Base-by-base conservation (phyloP, 495 filamentous ascomycete genomes). In the Eremomyces bilateralis region DNA sequence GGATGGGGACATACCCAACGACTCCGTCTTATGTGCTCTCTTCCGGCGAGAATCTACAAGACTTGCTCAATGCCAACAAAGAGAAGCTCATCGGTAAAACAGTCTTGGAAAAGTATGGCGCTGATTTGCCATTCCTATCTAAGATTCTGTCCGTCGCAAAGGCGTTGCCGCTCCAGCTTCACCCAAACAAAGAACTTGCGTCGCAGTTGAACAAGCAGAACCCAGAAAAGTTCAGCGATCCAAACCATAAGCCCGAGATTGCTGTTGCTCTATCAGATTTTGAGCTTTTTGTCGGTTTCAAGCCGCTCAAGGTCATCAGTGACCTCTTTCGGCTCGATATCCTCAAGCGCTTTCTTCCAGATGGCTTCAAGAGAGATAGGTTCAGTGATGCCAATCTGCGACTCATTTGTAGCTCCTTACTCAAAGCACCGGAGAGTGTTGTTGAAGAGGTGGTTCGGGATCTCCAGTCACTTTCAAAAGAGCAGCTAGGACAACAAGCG, bases 201-300 rank as follows among this genome's bases (percentile, higher is more conserved):
- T 49, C 55, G 10, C 58, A 71, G 40, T 58, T 83, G 2, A 70
- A 80, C 53, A 44, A 61, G 36, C 37, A 68, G 43, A 65, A 81
- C 41, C 71, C 75, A 0, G 48, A 68, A 6, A 62, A 65, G 34
- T 83, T 74, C 47, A 64, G 65, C 4, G 77, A 88, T 41, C 54
- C 61, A 13, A 85, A 82, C 49, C 75, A 83, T 53, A 84, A 85
- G 50, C 78, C 79, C 1, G 79, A 88, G 47, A 84, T 85, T 21
- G 77, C 77, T 3, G 57, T 88, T 11, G 74, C 77, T 0, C 53
- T 84, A 0, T 64, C 67, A n/a, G 64, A 70, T 13, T 84, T 85
- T 46, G 76, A 84, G 49, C 69, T 79, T 0, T 84, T 85, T 45
- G 69, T 67, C 12, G 77, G 76, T 31, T 85, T 67, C 56, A 82